Evolutionary conservation across 768 basidiomycete genomes (phyloP), one percentile per base, ranked within the genome.

Genomic region (Trametes gibbosa): DNA sequence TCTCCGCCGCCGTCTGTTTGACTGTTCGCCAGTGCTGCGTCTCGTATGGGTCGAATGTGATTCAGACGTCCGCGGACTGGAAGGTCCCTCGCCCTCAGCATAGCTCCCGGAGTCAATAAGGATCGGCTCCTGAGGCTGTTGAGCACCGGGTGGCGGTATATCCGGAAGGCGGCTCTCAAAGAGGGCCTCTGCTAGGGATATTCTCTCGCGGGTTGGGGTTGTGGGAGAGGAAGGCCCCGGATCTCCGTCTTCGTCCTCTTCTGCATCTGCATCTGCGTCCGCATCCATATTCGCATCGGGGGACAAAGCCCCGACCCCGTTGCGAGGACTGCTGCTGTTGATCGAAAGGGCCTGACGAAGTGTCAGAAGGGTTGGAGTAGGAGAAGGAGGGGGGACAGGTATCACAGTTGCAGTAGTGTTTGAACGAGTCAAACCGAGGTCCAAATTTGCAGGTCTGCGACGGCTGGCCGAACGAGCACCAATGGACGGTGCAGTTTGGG

Each of bases 81-180:
- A 64, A 21, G 77, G 73, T 8, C 58, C 63, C 40, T 79, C 80
- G 54, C 80, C 81, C 39, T 82, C 82, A 25, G 71, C 74, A 5
- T 68, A 66, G 1, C 70, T 64, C 34, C 70, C 66, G 1, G 77
- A 69, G 66, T 74, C 71, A 25, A 92, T 73, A 21, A 91, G 66
- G 37, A 91, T 87, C 27, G 90, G 84, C 37, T 87, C 81, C 67
- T 92, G 89, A 10, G 84, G 77, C 50, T 74, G 84, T 52, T 75
- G 75, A 10, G 86, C 80, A 17, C 91, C 91, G 35, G 77, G 75
- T 17, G 90, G 90, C 16, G 91, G 89, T 14, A 89, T 68, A 35
- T 86, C 80, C 7, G 91, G 90, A 32, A 90, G 71, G 37, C 91
- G 85, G 64, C 90, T 92, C 75, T 94, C 91, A 53, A 89, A 67